phyloP scores from a whole-genome alignment of 495 filamentous ascomycete genomes.

The Podospora pseudocomata region DNA sequence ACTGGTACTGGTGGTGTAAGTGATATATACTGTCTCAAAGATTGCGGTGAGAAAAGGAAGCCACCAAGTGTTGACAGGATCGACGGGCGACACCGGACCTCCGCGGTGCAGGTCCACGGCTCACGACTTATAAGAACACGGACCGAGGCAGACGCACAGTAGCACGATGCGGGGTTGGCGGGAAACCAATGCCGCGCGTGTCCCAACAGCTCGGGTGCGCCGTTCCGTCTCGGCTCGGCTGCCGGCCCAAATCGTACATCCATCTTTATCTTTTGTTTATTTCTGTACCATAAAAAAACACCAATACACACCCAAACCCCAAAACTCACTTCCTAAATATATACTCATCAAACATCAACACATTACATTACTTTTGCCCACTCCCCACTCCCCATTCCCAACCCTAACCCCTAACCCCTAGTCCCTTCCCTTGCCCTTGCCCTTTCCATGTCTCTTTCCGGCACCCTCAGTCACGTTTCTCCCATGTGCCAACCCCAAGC shows the following conservation, averaged over 20 bases:
- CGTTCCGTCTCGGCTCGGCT: not conserved
- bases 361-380: not conserved
- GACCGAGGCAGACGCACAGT: not conserved
- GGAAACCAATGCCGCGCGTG: not conserved
- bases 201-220: not conserved
- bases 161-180: not conserved
- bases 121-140: not conserved
- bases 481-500: slow-evolving; percentile 54
- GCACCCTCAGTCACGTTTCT: slow-evolving; percentile 24
- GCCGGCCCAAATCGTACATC: no score
- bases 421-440: not conserved
- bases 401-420: not conserved
- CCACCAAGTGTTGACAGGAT: not conserved
- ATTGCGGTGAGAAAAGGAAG: not conserved
- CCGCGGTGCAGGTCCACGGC: not conserved
- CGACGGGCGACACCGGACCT: not conserved
- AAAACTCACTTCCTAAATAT: not conserved
- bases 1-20: not conserved
- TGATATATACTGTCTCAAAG: not conserved
- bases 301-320: not conserved
- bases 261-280: not conserved
- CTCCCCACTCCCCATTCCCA: not conserved
- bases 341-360: not conserved
- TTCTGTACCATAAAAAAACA: not conserved
- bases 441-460: slow-evolving; percentile 4